A percentile compares a stretch with the other conserved stretches of the same genome.
These are phyloP conservation scores for Grosmannia serpens DNA, from an alignment of 2,329 filamentous ascomycete genomes.

Conservation along the genomic window DNA sequence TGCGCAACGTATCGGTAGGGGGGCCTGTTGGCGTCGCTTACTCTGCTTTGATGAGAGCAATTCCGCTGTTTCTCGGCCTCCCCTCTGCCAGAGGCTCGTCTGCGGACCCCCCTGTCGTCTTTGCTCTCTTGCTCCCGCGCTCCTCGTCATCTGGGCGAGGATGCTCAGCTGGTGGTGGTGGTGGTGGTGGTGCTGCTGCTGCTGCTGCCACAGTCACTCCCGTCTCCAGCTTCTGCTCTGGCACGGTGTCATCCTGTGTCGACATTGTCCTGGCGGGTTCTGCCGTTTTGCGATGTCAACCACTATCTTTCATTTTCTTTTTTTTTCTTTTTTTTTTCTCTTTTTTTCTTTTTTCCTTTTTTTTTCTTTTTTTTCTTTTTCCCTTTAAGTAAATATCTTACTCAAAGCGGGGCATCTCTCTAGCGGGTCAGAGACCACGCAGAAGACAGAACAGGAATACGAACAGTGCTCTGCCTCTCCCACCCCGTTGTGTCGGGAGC, in stretches of 20 bases:
- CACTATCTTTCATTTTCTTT: not conserved
- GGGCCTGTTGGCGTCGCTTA: too few relatives aligned
- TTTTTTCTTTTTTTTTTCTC: too few relatives aligned
- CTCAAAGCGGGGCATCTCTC: not conserved
- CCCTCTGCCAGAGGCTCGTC: conserved; percentile 10
- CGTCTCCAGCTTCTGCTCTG: not conserved
- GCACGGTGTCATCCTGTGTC: not conserved
- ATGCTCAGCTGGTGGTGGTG: not conserved
- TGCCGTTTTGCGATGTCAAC: not conserved
- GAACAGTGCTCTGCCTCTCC: too few relatives aligned
- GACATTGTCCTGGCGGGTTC: not conserved
- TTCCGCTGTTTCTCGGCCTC: conserved; percentile 34
- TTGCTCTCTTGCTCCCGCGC: conserved; percentile 43
- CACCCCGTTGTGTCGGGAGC: too few relatives aligned
- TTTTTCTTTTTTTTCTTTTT: too few relatives aligned
- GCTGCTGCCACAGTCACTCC: not conserved
- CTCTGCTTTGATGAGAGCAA: conserved; percentile 65
- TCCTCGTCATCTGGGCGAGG: conserved; percentile 9
- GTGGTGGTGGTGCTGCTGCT: not conserved
- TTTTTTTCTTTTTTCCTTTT: too few relatives aligned
- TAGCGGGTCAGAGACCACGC: not conserved
- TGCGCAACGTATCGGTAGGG: not conserved
- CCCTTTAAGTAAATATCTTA: not conserved
- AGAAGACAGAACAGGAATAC: too few relatives aligned
- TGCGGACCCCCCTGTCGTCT: conserved; percentile 27